Evolutionary conservation across 768 basidiomycete genomes (phyloP).

Genomic region (Termitomyces sp.): DNA sequence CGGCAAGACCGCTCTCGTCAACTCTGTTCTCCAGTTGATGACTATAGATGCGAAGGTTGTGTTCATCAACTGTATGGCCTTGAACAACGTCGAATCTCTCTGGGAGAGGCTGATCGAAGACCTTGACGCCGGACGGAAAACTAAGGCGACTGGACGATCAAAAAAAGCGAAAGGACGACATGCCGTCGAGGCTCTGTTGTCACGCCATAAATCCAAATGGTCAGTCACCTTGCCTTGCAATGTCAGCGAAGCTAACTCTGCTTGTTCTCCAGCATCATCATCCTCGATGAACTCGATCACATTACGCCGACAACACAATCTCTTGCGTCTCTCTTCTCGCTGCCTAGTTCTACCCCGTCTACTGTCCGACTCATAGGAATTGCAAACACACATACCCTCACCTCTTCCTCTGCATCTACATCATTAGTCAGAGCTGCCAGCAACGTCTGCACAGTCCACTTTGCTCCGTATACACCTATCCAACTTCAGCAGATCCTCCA

Average conservation of each 20-base stretch:
- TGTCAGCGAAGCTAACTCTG: slow-evolving; percentile 10
- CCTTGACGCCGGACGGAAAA: slow-evolving; percentile 33
- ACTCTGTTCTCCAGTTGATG: slow-evolving; percentile 50
- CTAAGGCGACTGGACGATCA: slow-evolving; percentile 28
- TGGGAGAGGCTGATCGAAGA: slow-evolving; percentile 70
- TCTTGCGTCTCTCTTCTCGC: slow-evolving; percentile 61
- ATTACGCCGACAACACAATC: slow-evolving; percentile 59
- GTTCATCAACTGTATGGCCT: slow-evolving; percentile 78
- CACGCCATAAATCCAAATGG: slow-evolving; percentile 50
- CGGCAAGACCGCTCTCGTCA: slow-evolving; percentile 86
- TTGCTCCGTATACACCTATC: slow-evolving; percentile 71
- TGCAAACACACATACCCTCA: slow-evolving; percentile 86
- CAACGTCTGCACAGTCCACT: slow-evolving; percentile 66
- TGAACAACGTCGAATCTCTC: slow-evolving; percentile 61
- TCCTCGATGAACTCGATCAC: slow-evolving; percentile 88
- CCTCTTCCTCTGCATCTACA: slow-evolving; percentile 43
- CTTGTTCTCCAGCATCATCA: slow-evolving; percentile 50
- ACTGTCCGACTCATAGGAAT: slow-evolving; percentile 76
- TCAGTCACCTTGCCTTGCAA: slow-evolving; percentile 22
- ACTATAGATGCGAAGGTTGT: slow-evolving; percentile 45
- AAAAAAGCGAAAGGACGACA: slow-evolving; percentile 47
- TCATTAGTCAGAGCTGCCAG: slow-evolving; percentile 31
- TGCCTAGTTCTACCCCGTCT: slow-evolving; percentile 52
- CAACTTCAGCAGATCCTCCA: slow-evolving; percentile 71
- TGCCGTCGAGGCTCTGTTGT: slow-evolving; percentile 42